Evolutionary conservation across 257 asterid species (phyloP).

Genomic region (Nicotiana tabacum): DNA sequence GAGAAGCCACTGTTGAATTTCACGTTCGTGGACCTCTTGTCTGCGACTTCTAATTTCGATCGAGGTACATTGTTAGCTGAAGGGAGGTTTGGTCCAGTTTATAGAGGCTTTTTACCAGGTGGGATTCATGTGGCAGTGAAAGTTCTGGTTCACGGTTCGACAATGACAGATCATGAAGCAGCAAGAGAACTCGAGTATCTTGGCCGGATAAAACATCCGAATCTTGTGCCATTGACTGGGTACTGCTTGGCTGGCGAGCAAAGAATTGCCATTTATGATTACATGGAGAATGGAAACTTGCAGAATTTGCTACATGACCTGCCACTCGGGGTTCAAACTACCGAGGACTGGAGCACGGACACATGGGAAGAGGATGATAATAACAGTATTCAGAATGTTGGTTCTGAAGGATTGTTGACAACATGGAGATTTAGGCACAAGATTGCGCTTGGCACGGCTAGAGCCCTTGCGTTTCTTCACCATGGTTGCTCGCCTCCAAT

Average conservation of each 20-base stretch:
- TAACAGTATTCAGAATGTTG: conserved; percentile 19
- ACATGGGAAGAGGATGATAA: conserved; percentile 20
- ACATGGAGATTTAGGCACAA: conserved; percentile 30
- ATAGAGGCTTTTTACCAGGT: conserved; percentile 24
- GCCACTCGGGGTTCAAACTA: conserved; percentile 14
- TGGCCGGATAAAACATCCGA: conserved; percentile 28
- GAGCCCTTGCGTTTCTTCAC: conserved; percentile 32
- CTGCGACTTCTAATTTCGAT: conserved; percentile 24
- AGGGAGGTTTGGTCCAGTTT: conserved; percentile 29
- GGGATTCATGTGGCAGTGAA: conserved; percentile 29
- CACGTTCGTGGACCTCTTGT: conserved; percentile 24
- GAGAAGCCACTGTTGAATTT: conserved; percentile 31
- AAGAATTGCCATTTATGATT: conserved; percentile 26
- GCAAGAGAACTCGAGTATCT: conserved; percentile 29
- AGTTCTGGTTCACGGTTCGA: conserved; percentile 27
- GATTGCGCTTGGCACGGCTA: conserved; percentile 26
- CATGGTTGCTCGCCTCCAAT: conserved; percentile 35
- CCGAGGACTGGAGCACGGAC: conserved; percentile 24
- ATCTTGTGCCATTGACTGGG: conserved; percentile 24
- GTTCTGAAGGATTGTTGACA: conserved; percentile 22
- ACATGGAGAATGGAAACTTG: conserved; percentile 28
- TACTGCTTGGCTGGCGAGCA: conserved; percentile 32
- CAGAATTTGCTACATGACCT: conserved; percentile 25
- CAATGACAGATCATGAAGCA: conserved; percentile 28
- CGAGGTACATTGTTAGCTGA: conserved; percentile 27